Base-by-base conservation (phyloP, 139 green algal species). In the Haematococcus sp. region DNA sequence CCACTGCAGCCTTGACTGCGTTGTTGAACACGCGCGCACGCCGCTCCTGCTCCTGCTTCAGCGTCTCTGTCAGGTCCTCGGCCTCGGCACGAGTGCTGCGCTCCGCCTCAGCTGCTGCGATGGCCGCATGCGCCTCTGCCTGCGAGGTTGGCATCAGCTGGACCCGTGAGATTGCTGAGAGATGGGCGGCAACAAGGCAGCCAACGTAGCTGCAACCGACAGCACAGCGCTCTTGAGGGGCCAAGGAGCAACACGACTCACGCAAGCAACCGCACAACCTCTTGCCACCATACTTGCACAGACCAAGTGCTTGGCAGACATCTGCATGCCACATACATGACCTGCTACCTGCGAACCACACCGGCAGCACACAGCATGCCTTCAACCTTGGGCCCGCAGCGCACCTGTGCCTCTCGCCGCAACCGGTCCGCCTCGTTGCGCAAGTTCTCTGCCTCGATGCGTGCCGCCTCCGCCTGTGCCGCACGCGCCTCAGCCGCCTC, bases 11-110 rank as follows among this genome's bases (percentile, higher is more conserved):
- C 63, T 73, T 78, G 22, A 89, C 83, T 13, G 83, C 83, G 55
- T 86, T 85, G 72, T 86, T 84, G 83, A 89, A 89, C 63, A 86
- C 79, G 27, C 77, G 75, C 20, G 80, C 80, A 11, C 83, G 74
- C 22, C 83, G 80, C 74, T 89, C 75, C 44, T 58, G 56, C 51
- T 89, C 83, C 40, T 51, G 33, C 44, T 58, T 61, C 27, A 89
- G 75, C 22, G 69, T 56, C 71, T 86, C 83, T 16, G 63, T 81
- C 33, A 74, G 32, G 22, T 79, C 83, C 67, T 84, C 63, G 0
- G 80, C 83, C 68, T 83, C 79, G 0, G 83, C 83, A 2, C 83
- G 74, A 22, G 66, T 70, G 65, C 27, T 74, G 49, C 81, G 72
- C 73, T 86, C 81, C 31, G 81, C 81, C 63, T 83, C 81, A 5